phyloP scores from a whole-genome alignment of 345 rosid genomes.

The Moricandia moricandioides region DNA sequence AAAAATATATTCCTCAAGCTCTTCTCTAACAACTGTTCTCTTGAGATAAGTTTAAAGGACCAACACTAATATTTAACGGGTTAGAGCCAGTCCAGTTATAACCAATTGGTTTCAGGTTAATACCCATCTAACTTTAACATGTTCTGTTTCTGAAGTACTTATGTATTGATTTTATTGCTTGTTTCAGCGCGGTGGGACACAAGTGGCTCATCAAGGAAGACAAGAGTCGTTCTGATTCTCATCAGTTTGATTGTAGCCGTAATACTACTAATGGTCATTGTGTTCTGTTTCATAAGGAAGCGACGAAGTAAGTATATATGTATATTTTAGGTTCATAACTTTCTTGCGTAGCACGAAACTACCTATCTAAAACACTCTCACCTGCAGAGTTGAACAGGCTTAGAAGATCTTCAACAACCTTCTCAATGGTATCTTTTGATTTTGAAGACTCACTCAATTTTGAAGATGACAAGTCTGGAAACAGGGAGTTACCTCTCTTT shows the following conservation, averaged over 20 bases:
- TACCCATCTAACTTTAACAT: no score
- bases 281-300: slow-evolving; percentile 27
- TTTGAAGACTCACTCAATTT: slow-evolving; percentile 31
- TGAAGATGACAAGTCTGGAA: slow-evolving; percentile 30
- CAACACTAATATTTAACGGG: no score
- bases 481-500: slow-evolving; percentile 49
- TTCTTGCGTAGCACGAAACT: slow-evolving; percentile 5
- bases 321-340: neutral
- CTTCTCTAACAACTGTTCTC: neutral
- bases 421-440: slow-evolving; percentile 11
- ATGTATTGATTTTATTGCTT: neutral
- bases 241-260: slow-evolving; percentile 14
- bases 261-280: slow-evolving; percentile 13
- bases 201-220: slow-evolving; percentile 29
- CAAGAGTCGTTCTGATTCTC: slow-evolving; percentile 27
- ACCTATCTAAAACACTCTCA: neutral
- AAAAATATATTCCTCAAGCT: neutral
- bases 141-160: neutral
- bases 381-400: slow-evolving; percentile 25
- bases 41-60: no score
- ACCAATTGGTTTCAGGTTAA: no score
- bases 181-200: slow-evolving; percentile 34
- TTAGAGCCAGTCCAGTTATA: no score
- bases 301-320: slow-evolving; percentile 28
- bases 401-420: neutral